phyloP scores from a whole-genome alignment of 2,329 filamentous ascomycete species.

The Ceratocystis lukuohia region DNA sequence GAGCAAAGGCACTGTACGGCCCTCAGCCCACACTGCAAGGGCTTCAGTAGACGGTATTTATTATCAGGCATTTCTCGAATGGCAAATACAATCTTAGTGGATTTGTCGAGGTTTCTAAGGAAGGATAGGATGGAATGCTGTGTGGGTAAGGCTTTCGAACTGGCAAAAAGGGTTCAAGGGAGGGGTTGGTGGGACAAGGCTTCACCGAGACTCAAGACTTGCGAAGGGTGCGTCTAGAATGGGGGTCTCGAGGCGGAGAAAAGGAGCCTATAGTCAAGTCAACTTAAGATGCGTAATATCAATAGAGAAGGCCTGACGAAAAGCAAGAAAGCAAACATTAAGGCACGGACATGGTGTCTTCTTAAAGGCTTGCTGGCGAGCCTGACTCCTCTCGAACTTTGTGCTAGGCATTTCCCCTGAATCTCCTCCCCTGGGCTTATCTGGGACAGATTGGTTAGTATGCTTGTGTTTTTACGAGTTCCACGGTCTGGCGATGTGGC shows the following conservation, averaged over 20 bases:
- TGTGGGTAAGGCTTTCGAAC: background rate
- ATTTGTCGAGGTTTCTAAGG: background rate
- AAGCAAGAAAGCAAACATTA: background rate
- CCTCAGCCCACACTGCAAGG: slow-evolving; percentile 57
- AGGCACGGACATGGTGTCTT: background rate
- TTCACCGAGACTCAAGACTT: background rate
- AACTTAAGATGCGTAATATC: background rate
- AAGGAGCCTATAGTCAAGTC: background rate
- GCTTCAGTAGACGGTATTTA: slow-evolving; percentile 39
- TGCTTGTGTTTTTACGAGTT: background rate
- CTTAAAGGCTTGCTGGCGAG: background rate
- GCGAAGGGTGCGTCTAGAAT: background rate
- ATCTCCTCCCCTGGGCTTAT: background rate
- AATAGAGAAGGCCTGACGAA: too few relatives aligned
- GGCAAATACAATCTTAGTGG: background rate
- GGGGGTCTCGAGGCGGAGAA: background rate
- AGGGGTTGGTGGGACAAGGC: background rate
- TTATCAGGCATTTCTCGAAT: slow-evolving; percentile 3
- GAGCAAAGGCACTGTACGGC: slow-evolving; percentile 59
- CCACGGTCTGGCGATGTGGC: background rate
- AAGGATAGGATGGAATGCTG: background rate
- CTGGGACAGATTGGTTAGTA: background rate
- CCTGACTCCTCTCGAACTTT: background rate
- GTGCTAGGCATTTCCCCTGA: background rate
- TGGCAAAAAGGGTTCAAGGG: background rate